Percentiles rank a stretch among this genome's conserved stretches.
Conservation (phyloP, 2,329 filamentous ascomycete species). For the Claviceps purpurea region DNA sequence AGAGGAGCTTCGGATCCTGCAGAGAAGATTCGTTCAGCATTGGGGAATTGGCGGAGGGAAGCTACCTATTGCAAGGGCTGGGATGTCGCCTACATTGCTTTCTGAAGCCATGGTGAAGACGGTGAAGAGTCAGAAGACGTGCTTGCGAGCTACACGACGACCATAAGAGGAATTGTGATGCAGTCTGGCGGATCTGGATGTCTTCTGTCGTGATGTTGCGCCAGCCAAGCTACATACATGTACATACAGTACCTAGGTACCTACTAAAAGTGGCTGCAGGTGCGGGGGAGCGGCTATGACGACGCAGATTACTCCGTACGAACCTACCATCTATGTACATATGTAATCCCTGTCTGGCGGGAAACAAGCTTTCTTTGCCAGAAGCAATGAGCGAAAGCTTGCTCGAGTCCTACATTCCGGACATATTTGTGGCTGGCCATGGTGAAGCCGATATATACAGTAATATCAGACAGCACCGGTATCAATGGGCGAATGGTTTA, state of each 20-base stretch:
- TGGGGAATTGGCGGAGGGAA: neutral
- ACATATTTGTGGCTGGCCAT: too few species aligned
- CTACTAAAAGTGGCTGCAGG: neutral
- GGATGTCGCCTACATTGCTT: conserved; percentile 16
- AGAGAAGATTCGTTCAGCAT: neutral
- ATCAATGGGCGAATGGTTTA: conserved; percentile 5
- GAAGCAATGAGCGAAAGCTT: too few species aligned
- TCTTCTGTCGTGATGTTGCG: too few species aligned
- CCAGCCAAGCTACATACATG: too few species aligned
- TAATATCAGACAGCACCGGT: rapidly evolving
- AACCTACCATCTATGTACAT: too few species aligned
- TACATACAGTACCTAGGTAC: too few species aligned
- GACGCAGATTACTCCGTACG: neutral
- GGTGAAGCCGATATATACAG: rapidly evolving
- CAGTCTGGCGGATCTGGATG: too few species aligned
- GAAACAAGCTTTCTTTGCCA: too few species aligned
- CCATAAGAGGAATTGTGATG: neutral
- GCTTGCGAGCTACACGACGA: neutral
- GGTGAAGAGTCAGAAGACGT: neutral
- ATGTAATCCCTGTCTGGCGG: too few species aligned
- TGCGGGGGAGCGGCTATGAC: conserved; percentile 1
- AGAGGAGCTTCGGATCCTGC: conserved; percentile 50
- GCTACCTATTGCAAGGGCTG: neutral
- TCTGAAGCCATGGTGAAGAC: conserved; percentile 15
- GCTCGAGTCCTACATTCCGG: too few species aligned